Evolutionary conservation across 2,329 filamentous ascomycete genomes (phyloP).

Genomic region (Apiospora arundinis): DNA sequence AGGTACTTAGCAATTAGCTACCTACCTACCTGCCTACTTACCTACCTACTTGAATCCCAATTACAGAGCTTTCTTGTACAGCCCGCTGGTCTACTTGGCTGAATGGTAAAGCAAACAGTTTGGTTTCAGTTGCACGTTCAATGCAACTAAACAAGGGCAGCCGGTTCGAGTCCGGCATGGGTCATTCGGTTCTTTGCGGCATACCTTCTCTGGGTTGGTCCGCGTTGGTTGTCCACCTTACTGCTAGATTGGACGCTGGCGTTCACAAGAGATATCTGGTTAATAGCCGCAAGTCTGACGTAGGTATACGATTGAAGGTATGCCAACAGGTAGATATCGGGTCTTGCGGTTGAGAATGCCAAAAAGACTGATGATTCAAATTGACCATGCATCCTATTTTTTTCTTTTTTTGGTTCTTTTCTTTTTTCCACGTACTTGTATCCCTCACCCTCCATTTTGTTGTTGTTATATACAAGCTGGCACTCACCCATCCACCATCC

Average conservation of each 20-base stretch:
- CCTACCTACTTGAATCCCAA: not conserved
- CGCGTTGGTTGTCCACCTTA: not conserved
- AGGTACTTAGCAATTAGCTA: too few species aligned
- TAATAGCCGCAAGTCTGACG: not conserved
- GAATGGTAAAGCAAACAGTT: not conserved
- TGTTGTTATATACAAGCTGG: too few species aligned
- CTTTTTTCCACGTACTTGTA: too few species aligned
- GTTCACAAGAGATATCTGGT: slow-evolving; percentile 2
- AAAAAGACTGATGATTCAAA: not conserved
- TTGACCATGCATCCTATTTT: not conserved
- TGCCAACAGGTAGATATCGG: not conserved
- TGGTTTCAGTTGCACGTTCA: not conserved
- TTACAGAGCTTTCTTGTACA: not conserved
- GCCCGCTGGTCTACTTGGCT: not conserved
- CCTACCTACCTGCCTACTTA: not conserved
- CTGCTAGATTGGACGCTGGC: not conserved
- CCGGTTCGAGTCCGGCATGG: not conserved
- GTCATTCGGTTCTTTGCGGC: not conserved
- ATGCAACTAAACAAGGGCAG: not conserved
- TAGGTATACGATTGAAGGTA: not conserved
- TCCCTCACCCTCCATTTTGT: too few species aligned
- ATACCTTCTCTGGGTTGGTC: not conserved
- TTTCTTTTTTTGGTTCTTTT: not conserved
- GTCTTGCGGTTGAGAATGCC: not conserved
- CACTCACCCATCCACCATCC: too few species aligned